Evolutionary conservation across 139 green algal genomes (phyloP), one percentile per base, ranked within the genome.

Genomic region (Closterium sp.): DNA sequence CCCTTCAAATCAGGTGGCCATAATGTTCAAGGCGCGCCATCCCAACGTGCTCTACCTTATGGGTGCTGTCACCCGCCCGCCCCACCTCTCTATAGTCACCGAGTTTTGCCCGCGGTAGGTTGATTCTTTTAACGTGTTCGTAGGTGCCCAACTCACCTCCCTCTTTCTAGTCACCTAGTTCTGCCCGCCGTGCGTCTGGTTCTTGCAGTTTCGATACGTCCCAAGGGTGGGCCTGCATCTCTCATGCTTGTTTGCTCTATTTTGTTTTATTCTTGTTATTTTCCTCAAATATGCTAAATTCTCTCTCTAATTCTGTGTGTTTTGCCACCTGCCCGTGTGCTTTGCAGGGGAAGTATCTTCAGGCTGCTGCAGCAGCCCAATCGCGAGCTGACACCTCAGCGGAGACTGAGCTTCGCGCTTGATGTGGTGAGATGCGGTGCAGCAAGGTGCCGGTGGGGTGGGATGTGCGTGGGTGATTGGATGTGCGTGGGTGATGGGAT

Each of bases 81-180:
- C 96, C 13, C 95, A 97, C 93, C 94, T 98, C 34, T 96, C 92
- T 89, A 98, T 98, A 89, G 95, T 98, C 73, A 98, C 96, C 13
- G 95, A 98, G 84, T 97, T 97, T 73, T 89, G 96, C 9, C 93
- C 31, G 22, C 27, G 79, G 79, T 87, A 30, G 32, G 32, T 38
- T 7, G 32, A 3, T 38, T 38, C 2, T 3, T 38, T 38, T 38
- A 38, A 38, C 32, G 32, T 38, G 32, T 38, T 38, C 32, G 3
- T 38, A 38, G 32, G 32, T 38, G 32, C 32, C 32, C 32, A 3
- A 3, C 32, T 3, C 32, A 38, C 32, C 32, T 38, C 32, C 32
- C 32, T 38, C 32, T 38, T 3, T 38, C 2, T 38, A 3, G 2
- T 38, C 32, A 38, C 32, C 2, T 2, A 38, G 2, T 38, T 38